phyloP scores from a whole-genome alignment of 2,329 filamentous ascomycete species.

The Aspergillus sp. region DNA sequence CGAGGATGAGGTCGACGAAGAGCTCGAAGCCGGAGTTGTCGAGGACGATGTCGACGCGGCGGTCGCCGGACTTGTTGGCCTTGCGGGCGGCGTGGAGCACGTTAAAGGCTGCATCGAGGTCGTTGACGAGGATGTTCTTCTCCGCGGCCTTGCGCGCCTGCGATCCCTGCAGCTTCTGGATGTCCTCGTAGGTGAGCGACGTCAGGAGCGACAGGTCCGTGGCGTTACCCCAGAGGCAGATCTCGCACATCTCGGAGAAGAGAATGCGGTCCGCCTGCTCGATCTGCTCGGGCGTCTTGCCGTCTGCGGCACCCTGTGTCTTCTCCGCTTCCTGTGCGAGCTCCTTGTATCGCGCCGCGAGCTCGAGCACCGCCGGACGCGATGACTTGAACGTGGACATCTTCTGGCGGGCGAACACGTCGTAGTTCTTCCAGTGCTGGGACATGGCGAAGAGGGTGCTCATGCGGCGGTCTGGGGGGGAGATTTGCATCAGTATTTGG shows the following conservation, averaged over 20 bases:
- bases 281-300: conserved; percentile 44
- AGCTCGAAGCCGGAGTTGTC: conserved; percentile 98
- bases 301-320: conserved; percentile 40
- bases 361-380: conserved; percentile 77
- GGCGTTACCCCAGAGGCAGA: conserved; percentile 95
- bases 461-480: conserved; percentile 62
- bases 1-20: conserved; percentile 89
- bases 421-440: conserved; percentile 82
- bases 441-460: conserved; percentile 74
- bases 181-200: conserved; percentile 87
- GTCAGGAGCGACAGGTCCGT: conserved; percentile 91
- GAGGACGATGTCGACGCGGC: conserved; percentile 87
- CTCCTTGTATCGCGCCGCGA: conserved; percentile 74
- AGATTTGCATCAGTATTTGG: conserved; percentile 18
- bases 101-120: conserved; percentile 71
- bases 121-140: conserved; percentile 88
- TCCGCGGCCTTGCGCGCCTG: conserved; percentile 82
- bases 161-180: conserved; percentile 91
- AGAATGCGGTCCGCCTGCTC: conserved; percentile 71
- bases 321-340: conserved; percentile 66
- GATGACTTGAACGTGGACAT: conserved; percentile 90
- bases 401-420: conserved; percentile 87
- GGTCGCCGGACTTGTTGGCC: conserved; percentile 59
- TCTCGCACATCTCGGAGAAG: conserved; percentile 92
- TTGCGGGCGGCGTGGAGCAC: conserved; percentile 64